Percentiles rank a stretch among this genome's conserved stretches.
phyloP scores from a whole-genome alignment of 83 land plant species.

The Thuja plicata region DNA sequence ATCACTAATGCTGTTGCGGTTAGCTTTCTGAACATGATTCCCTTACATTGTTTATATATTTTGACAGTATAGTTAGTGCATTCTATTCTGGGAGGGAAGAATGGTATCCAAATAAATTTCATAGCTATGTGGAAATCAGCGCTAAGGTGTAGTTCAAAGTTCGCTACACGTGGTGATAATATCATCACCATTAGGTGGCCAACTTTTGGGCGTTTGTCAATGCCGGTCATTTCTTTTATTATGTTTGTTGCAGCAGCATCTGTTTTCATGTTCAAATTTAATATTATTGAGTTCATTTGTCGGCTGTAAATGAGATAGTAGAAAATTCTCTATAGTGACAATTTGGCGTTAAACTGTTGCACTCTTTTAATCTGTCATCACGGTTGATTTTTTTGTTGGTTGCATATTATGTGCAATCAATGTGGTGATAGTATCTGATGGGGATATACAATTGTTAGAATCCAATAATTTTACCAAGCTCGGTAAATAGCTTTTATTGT shows the following conservation, averaged over 20 bases:
- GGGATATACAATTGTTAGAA: background rate
- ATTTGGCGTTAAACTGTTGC: background rate
- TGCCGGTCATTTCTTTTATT: background rate
- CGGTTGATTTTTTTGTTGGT: background rate
- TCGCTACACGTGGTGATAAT: background rate
- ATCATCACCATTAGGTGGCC: background rate
- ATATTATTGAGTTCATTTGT: background rate
- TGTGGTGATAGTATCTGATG: background rate
- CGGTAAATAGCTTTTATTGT: background rate
- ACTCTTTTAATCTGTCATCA: background rate
- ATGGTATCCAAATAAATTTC: background rate
- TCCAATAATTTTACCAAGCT: background rate
- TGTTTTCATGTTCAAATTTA: background rate
- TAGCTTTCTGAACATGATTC: background rate
- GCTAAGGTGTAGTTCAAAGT: background rate
- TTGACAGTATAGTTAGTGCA: background rate
- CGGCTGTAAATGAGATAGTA: background rate
- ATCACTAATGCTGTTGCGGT: constrained; percentile 49
- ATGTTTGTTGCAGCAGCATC: background rate
- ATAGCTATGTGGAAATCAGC: background rate
- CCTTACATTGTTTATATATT: background rate
- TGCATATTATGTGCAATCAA: background rate
- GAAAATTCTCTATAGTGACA: background rate
- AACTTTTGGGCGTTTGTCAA: background rate
- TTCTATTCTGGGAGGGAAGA: background rate